Base-by-base conservation (phyloP, 2,329 filamentous ascomycete genomes). In the Fusarium lateritium region DNA sequence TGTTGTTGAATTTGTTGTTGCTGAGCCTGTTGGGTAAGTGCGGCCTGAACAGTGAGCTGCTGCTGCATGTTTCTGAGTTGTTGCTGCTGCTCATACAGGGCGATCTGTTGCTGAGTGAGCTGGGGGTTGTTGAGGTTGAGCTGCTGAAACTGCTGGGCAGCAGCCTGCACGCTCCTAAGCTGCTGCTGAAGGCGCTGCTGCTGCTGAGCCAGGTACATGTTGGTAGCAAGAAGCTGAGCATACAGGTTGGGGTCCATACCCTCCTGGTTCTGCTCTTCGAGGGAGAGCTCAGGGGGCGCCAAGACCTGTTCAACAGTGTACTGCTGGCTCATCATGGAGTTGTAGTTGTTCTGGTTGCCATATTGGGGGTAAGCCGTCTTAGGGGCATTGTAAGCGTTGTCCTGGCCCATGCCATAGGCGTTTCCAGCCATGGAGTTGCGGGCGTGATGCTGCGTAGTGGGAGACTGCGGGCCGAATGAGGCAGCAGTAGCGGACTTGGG, bases 161-260 rank as follows among this genome's bases (percentile, higher is more conserved):
- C 92, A 53, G 91, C 90, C 75, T 95, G 96, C 24, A 98, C 89
- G 70, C 84, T 92, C 72, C 94, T 88, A 71, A 98, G 87, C 82
- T 98, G 94, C 82, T 98, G 94, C 82, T 98, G 94, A 53, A 98
- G 89, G 69, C 93, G 92, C 82, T 97, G 94, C 82, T 98, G 95
- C 81, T 97, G 94, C 77, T 97, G 94, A 40, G 94, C 94, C 51
- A 99, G 87, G 77, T 97, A 97, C 78, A 96, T 83, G 79, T 98
- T 97, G 75, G 94, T 97, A 59, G 94, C 92, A 76, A 98, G 88
- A 69, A 98, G 85, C 80, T 97, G 94, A 54, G 94, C 93, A 72
- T 97, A 96, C 54, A 97, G 80, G 65, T 89, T 91, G 53, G 94
- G 94, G 75, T 98, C 96, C 83, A 97, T 92, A 72, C 90, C 86